These are phyloP conservation scores for Kodamaea kakaduensis DNA, from an alignment of 805 yeast genomes.

Conservation along the genomic window DNA sequence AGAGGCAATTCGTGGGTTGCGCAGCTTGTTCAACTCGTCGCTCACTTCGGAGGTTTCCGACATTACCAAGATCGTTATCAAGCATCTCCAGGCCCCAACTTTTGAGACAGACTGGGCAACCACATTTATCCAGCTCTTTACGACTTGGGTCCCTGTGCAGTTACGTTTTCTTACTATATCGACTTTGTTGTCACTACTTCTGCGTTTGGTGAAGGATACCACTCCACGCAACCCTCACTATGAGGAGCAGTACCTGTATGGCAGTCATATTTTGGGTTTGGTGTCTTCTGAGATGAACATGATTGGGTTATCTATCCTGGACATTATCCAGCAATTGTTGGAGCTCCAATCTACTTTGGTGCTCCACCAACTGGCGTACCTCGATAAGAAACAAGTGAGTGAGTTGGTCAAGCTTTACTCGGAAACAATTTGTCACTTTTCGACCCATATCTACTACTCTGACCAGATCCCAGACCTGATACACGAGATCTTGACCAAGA, in stretches of 20 bases:
- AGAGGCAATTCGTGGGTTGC: conserved; percentile 49
- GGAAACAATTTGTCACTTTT: conserved; percentile 61
- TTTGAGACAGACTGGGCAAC: conserved; percentile 46
- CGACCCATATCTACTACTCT: conserved; percentile 76
- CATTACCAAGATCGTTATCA: conserved; percentile 51
- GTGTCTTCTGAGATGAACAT: conserved; percentile 76
- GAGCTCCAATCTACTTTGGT: conserved; percentile 42
- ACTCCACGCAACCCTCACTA: conserved; percentile 12
- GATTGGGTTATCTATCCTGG: conserved; percentile 84
- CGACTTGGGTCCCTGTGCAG: conserved; percentile 79
- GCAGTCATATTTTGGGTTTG: conserved; percentile 51
- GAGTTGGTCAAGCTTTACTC: conserved; percentile 44
- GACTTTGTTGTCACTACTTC: conserved; percentile 33
- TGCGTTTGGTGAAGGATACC: conserved; percentile 18
- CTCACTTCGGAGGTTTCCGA: conserved; percentile 57
- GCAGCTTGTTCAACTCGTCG: conserved; percentile 59
- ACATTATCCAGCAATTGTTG: conserved; percentile 60
- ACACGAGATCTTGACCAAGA: conserved; percentile 54
- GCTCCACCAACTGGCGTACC: conserved; percentile 20
- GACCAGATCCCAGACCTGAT: conserved; percentile 85
- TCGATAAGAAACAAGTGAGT: conserved; percentile 19
- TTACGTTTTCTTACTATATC: conserved; percentile 62
- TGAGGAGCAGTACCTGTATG: conserved; percentile 34
- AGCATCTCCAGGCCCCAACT: conserved; percentile 28
- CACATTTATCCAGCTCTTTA: conserved; percentile 56